Conservation (phyloP, 208 protist genomes). For the Crithidia mellificae region DNA sequence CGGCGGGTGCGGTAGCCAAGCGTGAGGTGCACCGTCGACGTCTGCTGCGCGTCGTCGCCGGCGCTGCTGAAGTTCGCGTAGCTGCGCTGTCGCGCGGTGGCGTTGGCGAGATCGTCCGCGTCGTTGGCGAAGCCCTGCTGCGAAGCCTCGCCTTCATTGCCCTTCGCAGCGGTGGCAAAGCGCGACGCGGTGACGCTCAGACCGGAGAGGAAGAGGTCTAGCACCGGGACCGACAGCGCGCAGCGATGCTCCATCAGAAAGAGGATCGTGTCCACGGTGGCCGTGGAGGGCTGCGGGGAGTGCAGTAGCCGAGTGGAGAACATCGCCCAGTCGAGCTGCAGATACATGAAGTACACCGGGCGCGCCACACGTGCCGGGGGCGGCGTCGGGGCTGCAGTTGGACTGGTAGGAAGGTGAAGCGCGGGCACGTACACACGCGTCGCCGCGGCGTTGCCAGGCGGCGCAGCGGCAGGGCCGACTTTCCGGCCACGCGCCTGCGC, state of each 20-base stretch:
- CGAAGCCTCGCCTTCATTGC: neutral
- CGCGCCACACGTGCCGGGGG: neutral
- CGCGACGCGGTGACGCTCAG: constrained; percentile 33
- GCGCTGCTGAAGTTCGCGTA: constrained; percentile 22
- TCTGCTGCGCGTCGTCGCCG: neutral
- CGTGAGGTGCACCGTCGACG: constrained; percentile 8
- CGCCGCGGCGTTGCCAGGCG: neutral
- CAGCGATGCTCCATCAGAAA: constrained; percentile 67
- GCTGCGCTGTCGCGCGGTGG: constrained; percentile 10
- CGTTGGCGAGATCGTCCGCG: neutral
- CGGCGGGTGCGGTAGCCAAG: constrained; percentile 47
- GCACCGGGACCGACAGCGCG: constrained; percentile 59
- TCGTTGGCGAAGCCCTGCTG: too few species aligned
- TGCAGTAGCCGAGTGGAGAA: constrained; percentile 64
- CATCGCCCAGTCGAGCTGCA: constrained; percentile 78
- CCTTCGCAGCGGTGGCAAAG: neutral
- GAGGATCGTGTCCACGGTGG: constrained; percentile 61
- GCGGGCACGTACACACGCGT: neutral
- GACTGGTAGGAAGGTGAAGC: constrained; percentile 3
- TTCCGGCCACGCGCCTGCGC: neutral
- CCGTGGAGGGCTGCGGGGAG: constrained; percentile 61
- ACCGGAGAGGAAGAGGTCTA: constrained; percentile 73
- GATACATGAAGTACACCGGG: constrained; percentile 56
- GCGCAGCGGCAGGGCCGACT: neutral
- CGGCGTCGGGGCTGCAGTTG: neutral